Evolutionary conservation across 2,329 filamentous ascomycete species (phyloP), one percentile per base, ranked within the genome.

Genomic region (Ophiostoma pallidulum): DNA sequence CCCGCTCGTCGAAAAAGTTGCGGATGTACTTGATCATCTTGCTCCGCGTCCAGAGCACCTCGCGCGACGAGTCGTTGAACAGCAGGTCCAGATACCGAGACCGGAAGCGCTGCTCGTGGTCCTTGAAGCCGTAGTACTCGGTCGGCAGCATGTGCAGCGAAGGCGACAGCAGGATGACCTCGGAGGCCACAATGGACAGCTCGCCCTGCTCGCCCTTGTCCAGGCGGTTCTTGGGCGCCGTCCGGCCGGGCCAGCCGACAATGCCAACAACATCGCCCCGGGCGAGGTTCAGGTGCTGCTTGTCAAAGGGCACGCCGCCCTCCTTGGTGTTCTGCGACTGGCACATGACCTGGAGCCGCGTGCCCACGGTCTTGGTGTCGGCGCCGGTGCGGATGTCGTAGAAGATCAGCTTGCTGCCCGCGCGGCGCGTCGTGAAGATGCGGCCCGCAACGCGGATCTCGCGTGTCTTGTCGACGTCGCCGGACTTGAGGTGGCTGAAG

Each of bases 11-110:
- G 58, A 98, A 87, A 74, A 84, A 98, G 59, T 79, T 77, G 57
- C 92, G 86, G 56, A 98, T 84, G 63, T 88, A 96, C 52, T 78
- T 81, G 62, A 94, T 80, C 60, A 97, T 90, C 77, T 87, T 89
- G 60, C 87, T 80, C 47, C 92, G 80, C 33, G 86, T 89, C 59
- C 88, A 75, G 66, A 97, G 86, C 49, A 90, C 84, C 51, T 94
- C 78, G 47, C 89, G 80, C 39, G 85, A 87, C 53, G 75, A 75
- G 61, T 94, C 86, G 69, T 98, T 96, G 84, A 97, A 94, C 68
- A 98, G 92, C 58, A 98, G 73, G 66, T 98, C 92, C 45, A 98
- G 80, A 66, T 95, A 94, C 51, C 91, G 80, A 71, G 95, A 86
- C 59, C 94, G 85, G 76, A 88, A 90, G 52, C 92, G 81, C 67